Base-by-base conservation (phyloP, 441 rosid species). In the Bruguiera hainesii region DNA sequence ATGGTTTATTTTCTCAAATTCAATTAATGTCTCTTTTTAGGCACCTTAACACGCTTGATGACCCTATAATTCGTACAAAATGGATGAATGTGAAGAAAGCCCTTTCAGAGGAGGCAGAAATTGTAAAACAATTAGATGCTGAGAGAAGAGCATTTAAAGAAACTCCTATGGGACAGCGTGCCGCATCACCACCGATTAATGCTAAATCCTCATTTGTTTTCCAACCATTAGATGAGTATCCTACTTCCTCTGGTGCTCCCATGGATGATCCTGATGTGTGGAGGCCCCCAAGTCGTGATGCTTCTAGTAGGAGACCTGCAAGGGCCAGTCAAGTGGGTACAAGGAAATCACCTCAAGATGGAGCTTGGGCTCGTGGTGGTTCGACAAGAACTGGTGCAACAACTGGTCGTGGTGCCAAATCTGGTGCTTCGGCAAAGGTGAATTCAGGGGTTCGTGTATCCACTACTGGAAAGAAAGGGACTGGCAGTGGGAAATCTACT, bases 211-310 rank as follows among this genome's bases (percentile, higher is more conserved):
- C 94, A 6, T 96, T 96, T 76, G 91, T 93, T 57, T 93, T 96
- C 71, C 99, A 93, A 77, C 98, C 99, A 0, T 78, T 90, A 61
- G 99, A 90, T 80, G 99, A 93, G 84, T 93, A 93, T 77, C 97
- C 96, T 2, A 85, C 92, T 66, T 93, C 99, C 19, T 89, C 93
- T 7, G 90, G 84, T 75, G 87, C 79, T 73, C 79, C 94, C 2
- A 74, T 89, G 72, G 98, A 93, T 78, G 99, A 96, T 73, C 99
- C 99, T 78, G 99, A 96, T 88, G 98, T 96, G 46, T 96, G 99
- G 99, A 82, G 97, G 85, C 97, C 97, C 37, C 99, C 97, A 7
- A 93, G 92, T 39, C 84, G 94, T 56, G 99, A 93, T 62, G 77
- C 87, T 56, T 5, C 86, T 2, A 84, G 73, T 67, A 80, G 98